Evolutionary conservation across 192 early-diverging fungal species (phyloP).

Genomic region (Linnemannia zychae): DNA sequence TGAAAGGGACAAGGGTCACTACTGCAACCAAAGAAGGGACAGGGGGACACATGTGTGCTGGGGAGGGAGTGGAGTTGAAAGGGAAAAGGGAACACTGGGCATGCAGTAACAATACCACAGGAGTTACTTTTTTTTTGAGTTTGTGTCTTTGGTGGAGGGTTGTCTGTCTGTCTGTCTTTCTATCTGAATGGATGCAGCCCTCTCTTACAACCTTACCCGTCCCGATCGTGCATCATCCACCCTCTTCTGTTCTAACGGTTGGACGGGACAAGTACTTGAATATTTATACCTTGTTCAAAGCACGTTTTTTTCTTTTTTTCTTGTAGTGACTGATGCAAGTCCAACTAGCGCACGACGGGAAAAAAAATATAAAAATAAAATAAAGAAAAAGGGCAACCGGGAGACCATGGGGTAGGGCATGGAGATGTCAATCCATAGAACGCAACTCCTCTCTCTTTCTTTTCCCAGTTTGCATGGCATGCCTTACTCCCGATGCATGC

Average conservation of each 20-base stretch:
- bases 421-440: neutral
- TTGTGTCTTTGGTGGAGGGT: neutral
- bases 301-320: slow-evolving; percentile 2
- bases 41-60: neutral
- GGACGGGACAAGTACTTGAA: neutral
- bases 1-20: neutral
- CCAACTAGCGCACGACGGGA: neutral
- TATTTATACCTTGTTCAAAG: neutral
- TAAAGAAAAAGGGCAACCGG: neutral
- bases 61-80: neutral
- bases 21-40: neutral
- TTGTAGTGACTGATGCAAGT: neutral
- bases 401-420: neutral
- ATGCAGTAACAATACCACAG: neutral
- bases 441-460: neutral
- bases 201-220: neutral
- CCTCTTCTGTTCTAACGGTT: neutral
- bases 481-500: neutral
- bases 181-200: neutral
- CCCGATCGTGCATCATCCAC: neutral
- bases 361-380: slow-evolving; percentile 1
- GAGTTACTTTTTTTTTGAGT: neutral
- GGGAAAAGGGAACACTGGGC: slow-evolving; percentile 3
- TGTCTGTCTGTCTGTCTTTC: neutral
- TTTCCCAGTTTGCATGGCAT: neutral